Conservation (phyloP, 2,329 filamentous ascomycete genomes). For the Talaromyces sp. region DNA sequence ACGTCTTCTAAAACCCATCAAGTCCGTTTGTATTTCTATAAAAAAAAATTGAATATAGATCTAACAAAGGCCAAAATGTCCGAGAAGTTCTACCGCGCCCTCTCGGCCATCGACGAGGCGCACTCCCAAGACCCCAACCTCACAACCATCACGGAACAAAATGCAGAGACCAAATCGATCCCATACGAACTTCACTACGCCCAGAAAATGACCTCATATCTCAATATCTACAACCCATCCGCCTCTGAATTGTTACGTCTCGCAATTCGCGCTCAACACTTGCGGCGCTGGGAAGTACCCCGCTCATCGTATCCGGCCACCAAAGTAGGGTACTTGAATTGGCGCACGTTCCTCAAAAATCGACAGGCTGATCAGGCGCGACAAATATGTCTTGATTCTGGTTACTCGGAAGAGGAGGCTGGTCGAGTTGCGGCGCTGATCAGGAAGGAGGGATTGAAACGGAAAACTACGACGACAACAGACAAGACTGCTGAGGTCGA, state of each 20-base stretch:
- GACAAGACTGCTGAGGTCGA: slow-evolving; percentile 21
- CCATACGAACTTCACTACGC: slow-evolving; percentile 84
- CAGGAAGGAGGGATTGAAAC: slow-evolving; percentile 68
- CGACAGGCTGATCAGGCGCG: slow-evolving; percentile 62
- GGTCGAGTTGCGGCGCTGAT: slow-evolving; percentile 67
- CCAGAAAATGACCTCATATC: slow-evolving; percentile 71
- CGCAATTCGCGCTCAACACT: slow-evolving; percentile 80
- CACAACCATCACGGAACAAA: slow-evolving; percentile 44
- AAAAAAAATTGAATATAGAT: not conserved
- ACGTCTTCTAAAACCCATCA: too few relatives aligned
- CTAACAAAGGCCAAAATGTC: slow-evolving; percentile 24
- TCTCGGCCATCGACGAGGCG: slow-evolving; percentile 69
- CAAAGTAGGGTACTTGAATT: slow-evolving; percentile 71
- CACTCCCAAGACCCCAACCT: slow-evolving; percentile 66
- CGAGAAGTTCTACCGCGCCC: slow-evolving; percentile 45
- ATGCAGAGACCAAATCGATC: slow-evolving; percentile 38
- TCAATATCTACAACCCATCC: slow-evolving; percentile 56
- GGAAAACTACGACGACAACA: not conserved
- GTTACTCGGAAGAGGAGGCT: slow-evolving; percentile 53
- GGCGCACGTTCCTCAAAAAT: slow-evolving; percentile 71
- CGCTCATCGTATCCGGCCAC: slow-evolving; percentile 70
- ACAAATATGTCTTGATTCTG: slow-evolving; percentile 51
- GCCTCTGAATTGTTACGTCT: slow-evolving; percentile 67
- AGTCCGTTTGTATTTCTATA: not conserved
- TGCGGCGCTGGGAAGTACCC: slow-evolving; percentile 80